Evolutionary conservation across 1,284 basidiomycete species (phyloP), one percentile per base, ranked within the genome.

Genomic region (Ganoderma lingzhi): DNA sequence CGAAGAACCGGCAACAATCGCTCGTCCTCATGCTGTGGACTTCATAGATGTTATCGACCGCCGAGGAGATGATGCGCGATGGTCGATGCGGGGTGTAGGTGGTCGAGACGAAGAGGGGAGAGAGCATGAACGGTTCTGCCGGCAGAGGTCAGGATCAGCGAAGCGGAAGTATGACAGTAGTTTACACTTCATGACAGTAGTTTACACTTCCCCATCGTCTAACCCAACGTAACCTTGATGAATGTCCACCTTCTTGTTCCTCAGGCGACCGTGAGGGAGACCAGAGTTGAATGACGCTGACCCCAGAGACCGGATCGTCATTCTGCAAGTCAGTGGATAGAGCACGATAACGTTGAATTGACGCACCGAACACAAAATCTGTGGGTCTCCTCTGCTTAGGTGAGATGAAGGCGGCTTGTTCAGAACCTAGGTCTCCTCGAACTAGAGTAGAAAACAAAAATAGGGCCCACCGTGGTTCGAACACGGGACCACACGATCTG

Each of bases 401-500:
- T 23, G 23, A 23, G 23, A 23, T 23, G 23, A 23, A 23, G 23
- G 23, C 23, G 23, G 23, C 23, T 23, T 23, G 23, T 23, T 8
- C 2, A 23, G n/a, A 4, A 37, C 4, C 9, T 23, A n/a, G n/a
- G 6, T 10, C n/a, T 8, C n/a, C n/a, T 8, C 19, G 45, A 48
- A 6, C 45, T 17, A 6, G 45, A 12, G 48, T 10, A 51, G 48
- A 28, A n/a, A 28, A 23, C 48, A 51, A 51, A 28, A 51, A 32
- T 12, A 56, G 53, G 53, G 53, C 53, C 53, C 53, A 56, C 53
- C 53, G 53, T 56, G 53, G 53, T 56, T 56, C 53, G 53, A 56
- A 56, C 53, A 56, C 53, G 53, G 53, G 53, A 56, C 53, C 30
- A 56, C 53, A 56, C 53, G 53, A 56, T 56, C 53, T 56, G 53